Conservation (phyloP, 2,329 filamentous ascomycete species). For the Aspergillus eucalypticola region DNA sequence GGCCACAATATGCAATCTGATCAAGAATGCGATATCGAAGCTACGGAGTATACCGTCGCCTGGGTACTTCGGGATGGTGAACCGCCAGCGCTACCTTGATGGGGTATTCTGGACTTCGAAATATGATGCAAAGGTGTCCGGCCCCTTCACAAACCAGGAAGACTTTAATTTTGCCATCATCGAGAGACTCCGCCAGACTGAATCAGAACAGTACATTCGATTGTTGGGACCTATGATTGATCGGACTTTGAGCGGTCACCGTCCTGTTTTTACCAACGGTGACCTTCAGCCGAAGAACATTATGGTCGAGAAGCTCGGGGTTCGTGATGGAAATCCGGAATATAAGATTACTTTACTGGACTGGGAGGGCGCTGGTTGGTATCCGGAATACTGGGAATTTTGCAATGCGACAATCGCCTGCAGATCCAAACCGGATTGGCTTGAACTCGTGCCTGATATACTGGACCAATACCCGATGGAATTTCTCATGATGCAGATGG, state of each 20-base stretch:
- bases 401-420: constrained; percentile 20
- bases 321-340: background rate
- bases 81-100: constrained; percentile 17
- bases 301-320: constrained; percentile 14
- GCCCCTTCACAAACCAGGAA: constrained; percentile 12
- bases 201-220: constrained; percentile 15
- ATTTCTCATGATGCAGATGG: constrained; percentile 18
- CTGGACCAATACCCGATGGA: constrained; percentile 16
- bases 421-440: constrained; percentile 18
- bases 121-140: constrained; percentile 15
- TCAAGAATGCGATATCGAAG: constrained; percentile 12
- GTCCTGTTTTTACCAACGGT: constrained; percentile 20
- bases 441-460: constrained; percentile 17
- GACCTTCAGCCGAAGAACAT: constrained; percentile 22
- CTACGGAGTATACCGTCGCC: constrained; percentile 17
- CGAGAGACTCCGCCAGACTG: constrained; percentile 9
- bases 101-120: constrained; percentile 20
- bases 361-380: constrained; percentile 21
- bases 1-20: constrained; percentile 8
- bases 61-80: constrained; percentile 19
- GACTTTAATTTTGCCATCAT: constrained; percentile 14
- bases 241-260: constrained; percentile 18
- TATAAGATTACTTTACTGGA: constrained; percentile 13
- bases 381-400: constrained; percentile 22
- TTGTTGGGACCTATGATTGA: constrained; percentile 20